Base-by-base conservation (phyloP, 1,284 basidiomycete genomes). In the Cutaneotrichosporon curvatum region DNA sequence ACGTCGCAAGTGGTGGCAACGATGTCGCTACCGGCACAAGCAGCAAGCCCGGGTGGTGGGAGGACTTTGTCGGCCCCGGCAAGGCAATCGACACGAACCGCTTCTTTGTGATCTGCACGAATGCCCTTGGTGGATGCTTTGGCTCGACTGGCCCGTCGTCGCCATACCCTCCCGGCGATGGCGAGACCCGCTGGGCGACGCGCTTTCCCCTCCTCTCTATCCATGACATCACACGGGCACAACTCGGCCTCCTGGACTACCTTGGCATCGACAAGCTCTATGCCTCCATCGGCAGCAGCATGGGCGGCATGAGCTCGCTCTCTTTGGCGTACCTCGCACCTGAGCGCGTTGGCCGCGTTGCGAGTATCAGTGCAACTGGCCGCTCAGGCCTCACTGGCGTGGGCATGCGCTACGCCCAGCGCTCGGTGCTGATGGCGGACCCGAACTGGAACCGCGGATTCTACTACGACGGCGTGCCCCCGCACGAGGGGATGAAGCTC, bases 391-490 rank as follows among this genome's bases (percentile, higher is more conserved):
- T 95, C 4, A 83, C 87, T 18, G 88, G 87, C 51, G 84, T 98
- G 50, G 94, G 95, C 2, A 89, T 98, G 83, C 80, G 94, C 31
- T 95, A 85, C 70, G 92, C 94, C 1, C 94, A 99, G 70, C 50
- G 54, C 38, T 23, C 55, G 90, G 94, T 98, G 11, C 80, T 99
- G 44, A 99, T 98, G 94, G 84, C 91, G 6, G 94, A 99, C 71
- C 94, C 94, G 0, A 96, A 98, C 59, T 99, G 94, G 95, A 98
- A 98, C 58, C 83, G 91, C 34, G 94, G 95, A 1, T 96, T 94
- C 70, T 99, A 99, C 73, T 99, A 99, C 65, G 85, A 89, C 44
- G 78, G 79, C n/a, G 67, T 92, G 12, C 95, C 94, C 1, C 94
- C 94, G 3, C 95, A 98, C 68, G 87, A 84, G 2, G 94, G 94